These are phyloP conservation scores for Phialophora expanda DNA, from an alignment of 2,329 filamentous ascomycete species.

Conservation along the genomic window DNA sequence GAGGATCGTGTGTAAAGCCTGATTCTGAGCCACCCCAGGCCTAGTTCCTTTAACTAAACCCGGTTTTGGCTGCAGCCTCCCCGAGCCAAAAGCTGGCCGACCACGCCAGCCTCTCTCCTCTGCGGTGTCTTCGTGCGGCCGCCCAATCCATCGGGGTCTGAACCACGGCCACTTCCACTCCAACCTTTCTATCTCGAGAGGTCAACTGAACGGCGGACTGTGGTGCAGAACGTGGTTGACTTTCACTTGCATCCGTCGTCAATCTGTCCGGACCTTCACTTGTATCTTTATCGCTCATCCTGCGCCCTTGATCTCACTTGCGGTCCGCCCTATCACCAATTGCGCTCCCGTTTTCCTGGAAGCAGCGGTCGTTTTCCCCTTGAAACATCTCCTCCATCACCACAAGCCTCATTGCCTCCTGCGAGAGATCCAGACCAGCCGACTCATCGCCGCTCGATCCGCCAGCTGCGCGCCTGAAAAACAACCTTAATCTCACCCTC, in stretches of 20 bases:
- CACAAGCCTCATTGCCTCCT: slow-evolving; percentile 9
- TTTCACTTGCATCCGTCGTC: slow-evolving; percentile 3
- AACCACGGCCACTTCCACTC: not conserved
- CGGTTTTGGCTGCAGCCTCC: slow-evolving; percentile 1
- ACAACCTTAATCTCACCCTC: slow-evolving; percentile 23
- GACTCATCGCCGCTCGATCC: not conserved
- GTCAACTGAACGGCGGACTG: not conserved
- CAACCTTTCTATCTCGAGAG: not conserved
- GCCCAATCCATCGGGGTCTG: not conserved
- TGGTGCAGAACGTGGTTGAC: not conserved
- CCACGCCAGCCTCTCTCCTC: slow-evolving; percentile 1
- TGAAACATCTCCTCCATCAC: slow-evolving; percentile 25
- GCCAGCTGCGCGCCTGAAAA: slow-evolving; percentile 4
- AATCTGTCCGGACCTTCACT: not conserved
- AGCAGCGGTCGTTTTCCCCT: slow-evolving; percentile 17
- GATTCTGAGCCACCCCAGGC: not conserved
- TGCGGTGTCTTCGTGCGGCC: too few species aligned
- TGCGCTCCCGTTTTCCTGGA: slow-evolving; percentile 1
- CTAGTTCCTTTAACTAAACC: slow-evolving; percentile 12
- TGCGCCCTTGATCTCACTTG: not conserved
- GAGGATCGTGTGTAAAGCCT: not conserved
- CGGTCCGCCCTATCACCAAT: slow-evolving; percentile 11
- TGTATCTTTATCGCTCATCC: slow-evolving; percentile 1
- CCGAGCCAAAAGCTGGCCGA: not conserved
- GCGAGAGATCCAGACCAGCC: slow-evolving; percentile 5